Evolutionary conservation across 2,329 filamentous ascomycete genomes (phyloP).

Genomic region (Exophiala mesophila): DNA sequence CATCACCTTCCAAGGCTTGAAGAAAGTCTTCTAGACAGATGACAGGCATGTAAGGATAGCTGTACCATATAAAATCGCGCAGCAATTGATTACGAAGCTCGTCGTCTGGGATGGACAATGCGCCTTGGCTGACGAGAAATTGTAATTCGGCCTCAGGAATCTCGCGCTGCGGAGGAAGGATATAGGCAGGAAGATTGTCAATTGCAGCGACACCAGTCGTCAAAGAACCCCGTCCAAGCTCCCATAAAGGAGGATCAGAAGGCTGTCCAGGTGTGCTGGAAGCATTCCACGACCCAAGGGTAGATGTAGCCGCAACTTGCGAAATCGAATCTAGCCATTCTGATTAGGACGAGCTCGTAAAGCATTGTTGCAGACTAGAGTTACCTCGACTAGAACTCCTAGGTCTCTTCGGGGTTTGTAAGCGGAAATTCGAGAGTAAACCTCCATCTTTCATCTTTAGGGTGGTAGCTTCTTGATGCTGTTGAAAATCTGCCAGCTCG

Average conservation of each 20-base stretch:
- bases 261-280: no score
- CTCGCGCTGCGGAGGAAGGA: slow-evolving; percentile 1
- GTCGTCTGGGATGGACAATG: slow-evolving; percentile 66
- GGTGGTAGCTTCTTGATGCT: not conserved
- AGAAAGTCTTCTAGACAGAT: slow-evolving; percentile 45
- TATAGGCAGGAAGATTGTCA: not conserved
- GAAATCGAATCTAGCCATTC: not conserved
- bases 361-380: no score
- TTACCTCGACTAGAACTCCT: no score
- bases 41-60: slow-evolving; percentile 89
- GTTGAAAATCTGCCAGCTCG: not conserved
- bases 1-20: slow-evolving; percentile 56
- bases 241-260: no score
- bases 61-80: slow-evolving; percentile 76
- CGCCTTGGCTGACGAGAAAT: slow-evolving; percentile 46
- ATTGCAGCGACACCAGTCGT: not conserved
- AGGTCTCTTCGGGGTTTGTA: no score
- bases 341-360: no score
- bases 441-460: not conserved
- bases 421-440: slow-evolving; percentile 71
- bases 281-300: not conserved
- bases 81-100: slow-evolving; percentile 73
- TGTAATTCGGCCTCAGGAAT: not conserved
- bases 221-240: no score
- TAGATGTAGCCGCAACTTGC: not conserved